Percentiles rank a stretch among this genome's conserved stretches.
phyloP scores from a whole-genome alignment of 441 rosid genomes.

The Aleurites moluccanus region DNA sequence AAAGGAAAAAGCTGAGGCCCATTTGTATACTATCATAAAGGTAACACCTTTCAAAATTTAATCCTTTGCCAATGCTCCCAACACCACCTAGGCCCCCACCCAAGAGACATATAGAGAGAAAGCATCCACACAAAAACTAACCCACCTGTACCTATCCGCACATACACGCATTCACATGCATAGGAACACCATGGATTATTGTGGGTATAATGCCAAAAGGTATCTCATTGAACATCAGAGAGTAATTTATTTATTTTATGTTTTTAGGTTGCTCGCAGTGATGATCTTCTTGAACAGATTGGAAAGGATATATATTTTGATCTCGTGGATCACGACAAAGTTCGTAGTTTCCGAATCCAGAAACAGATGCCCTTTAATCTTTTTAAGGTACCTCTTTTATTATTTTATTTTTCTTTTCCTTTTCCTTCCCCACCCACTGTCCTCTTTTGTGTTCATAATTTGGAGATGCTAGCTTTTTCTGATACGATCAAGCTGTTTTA shows the following conservation, averaged over 20 bases:
- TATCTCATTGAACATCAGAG: slow-evolving; percentile 11
- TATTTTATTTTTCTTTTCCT: background rate
- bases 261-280: slow-evolving; percentile 77
- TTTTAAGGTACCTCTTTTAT: slow-evolving; percentile 70
- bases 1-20: slow-evolving; percentile 85
- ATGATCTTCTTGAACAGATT: slow-evolving; percentile 77
- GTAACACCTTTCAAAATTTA: slow-evolving; percentile 22
- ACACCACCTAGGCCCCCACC: background rate
- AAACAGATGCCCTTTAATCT: slow-evolving; percentile 67
- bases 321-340: slow-evolving; percentile 95
- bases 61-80: background rate
- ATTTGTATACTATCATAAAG: slow-evolving; percentile 90
- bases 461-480: slow-evolving; percentile 1
- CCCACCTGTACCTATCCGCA: background rate
- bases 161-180: background rate
- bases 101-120: background rate
- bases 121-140: background rate
- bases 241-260: slow-evolving; percentile 18
- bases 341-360: slow-evolving; percentile 77
- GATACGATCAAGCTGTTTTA: background rate
- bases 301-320: slow-evolving; percentile 88
- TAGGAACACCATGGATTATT: background rate
- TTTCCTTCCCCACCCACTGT: background rate
- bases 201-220: background rate
- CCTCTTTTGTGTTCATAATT: background rate